Evolutionary conservation across 2,329 filamentous ascomycete species (phyloP), one percentile per base, ranked within the genome.

Genomic region (Knoxdaviesia capensis): DNA sequence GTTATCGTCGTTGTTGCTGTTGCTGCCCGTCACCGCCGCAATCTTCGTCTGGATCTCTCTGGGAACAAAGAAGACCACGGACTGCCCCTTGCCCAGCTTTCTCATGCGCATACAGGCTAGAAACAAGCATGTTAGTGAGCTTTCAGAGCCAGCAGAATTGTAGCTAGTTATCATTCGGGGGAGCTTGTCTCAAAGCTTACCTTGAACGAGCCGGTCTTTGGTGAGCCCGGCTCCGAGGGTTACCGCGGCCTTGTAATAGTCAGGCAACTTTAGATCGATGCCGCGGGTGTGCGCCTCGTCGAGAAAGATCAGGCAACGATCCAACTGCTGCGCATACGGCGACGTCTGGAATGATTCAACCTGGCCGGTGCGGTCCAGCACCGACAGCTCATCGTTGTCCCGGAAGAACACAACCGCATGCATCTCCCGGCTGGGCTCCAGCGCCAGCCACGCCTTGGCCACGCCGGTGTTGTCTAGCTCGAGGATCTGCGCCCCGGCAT

Each of bases 201-300:
- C 77, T 66, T 86, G 80, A 0, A 77, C 71, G 0, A 84, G 52
- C 9, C 67, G 60, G 45, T 87, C 81, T 46, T 86, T 87, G 0
- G 73, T 78, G 1, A 84, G 48, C 4, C 62, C 60, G 0, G 74
- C 63, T 0, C 80, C 79, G 0, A 88, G 53, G 0, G 78, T 85
- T 0, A 86, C 73, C 0, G 73, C 74, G 0, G 79, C 81, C 0
- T 71, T 60, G 47, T 76, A 77, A 8, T 65, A 5, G 0, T 44
- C 43, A 0, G 77, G 80, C 0, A 84, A 54, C 33, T 67, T 69
- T 1, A 86, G 51, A 47, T 87, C 80, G 0, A 69, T 83, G 0
- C 81, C 80, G 45, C 80, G 56, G 0, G 79, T 82, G 46, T 86
- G 79, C 0, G 69, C 66, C 44, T 86, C 73, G 40, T 86, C 80